Base-by-base conservation (phyloP, 345 rosid species). In the Salix koriyanagi region DNA sequence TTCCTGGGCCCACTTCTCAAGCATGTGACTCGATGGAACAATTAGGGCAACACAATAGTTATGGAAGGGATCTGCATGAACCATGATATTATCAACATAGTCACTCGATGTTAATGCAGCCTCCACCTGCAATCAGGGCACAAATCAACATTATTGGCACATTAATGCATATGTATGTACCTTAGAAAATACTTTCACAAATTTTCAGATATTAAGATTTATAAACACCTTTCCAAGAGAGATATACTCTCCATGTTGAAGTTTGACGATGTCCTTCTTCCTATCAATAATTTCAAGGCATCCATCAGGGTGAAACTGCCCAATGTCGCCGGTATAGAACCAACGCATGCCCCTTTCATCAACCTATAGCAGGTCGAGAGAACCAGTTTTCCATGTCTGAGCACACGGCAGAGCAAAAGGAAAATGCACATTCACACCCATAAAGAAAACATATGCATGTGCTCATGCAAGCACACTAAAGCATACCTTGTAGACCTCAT, bases 191-290 rank as follows among this genome's bases (percentile, higher is more conserved):
- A 11, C 32, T 32, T 25, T 6, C 32, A 1, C 70, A 12, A 68
- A 36, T 60, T 11, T 66, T 18, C 25, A 14, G 50, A 41, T 50
- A 41, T 50, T 15, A 36, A 44, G 75, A 71, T 26, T 14, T 23
- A 26, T 71, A 28, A 21, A 71, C 50, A 94, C 98, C 98, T 92
- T 94, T 78, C 97, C 98, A 46, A 94, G 90, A 21, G 95, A 94
- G 42, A 94, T 82, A 39, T 92, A 94, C 81, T 92, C 97, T 75
- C 98, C 95, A 72, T 92, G 97, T 85, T 94, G 97, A 81, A 94
- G 98, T 81, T 94, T 94, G 61, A 94, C 94, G 16, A 94, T 94
- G 75, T 94, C 98, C 84, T 94, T 92, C 84, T 91, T 94, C 83
- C 98, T 87, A 80, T 94, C 98, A 66, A 94, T 91, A 67, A 94